A percentile compares a stretch with the other conserved stretches of the same genome.
phyloP scores from a whole-genome alignment of 78 protist species.

The Dictyostelium discoideum region DNA sequence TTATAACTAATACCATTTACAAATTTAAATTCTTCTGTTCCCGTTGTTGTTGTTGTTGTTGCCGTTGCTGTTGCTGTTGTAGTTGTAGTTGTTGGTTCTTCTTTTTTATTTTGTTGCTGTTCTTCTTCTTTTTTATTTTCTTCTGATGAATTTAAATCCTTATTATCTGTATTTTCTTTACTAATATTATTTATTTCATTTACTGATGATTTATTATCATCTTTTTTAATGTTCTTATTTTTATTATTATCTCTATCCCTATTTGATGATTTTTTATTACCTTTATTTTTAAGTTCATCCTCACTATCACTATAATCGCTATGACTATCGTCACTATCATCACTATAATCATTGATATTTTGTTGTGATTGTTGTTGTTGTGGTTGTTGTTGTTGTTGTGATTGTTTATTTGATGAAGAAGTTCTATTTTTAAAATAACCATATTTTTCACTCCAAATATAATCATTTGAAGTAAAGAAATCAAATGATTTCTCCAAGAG shows the following conservation, averaged over 20 bases:
- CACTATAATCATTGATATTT: background rate
- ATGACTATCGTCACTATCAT: background rate
- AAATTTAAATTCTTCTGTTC: background rate
- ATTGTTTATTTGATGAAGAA: background rate
- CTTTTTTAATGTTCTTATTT: background rate
- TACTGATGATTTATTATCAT: background rate
- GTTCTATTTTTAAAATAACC: conserved; percentile 34
- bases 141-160: background rate
- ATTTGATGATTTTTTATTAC: background rate
- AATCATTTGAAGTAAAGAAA: background rate
- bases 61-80: background rate
- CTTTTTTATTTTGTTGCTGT: background rate
- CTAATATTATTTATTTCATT: background rate
- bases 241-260: background rate
- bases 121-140: background rate
- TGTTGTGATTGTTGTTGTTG: background rate
- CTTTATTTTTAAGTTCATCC: background rate
- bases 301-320: conserved; percentile 3
- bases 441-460: conserved; percentile 57
- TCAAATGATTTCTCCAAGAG: conserved; percentile 61
- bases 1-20: conserved; percentile 12
- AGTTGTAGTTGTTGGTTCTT: background rate
- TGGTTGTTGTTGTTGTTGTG: background rate
- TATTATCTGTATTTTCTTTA: background rate
- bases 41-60: background rate